Evolutionary conservation across 2,329 filamentous ascomycete genomes (phyloP).

Genomic region (Neofusicoccum cordaticola): DNA sequence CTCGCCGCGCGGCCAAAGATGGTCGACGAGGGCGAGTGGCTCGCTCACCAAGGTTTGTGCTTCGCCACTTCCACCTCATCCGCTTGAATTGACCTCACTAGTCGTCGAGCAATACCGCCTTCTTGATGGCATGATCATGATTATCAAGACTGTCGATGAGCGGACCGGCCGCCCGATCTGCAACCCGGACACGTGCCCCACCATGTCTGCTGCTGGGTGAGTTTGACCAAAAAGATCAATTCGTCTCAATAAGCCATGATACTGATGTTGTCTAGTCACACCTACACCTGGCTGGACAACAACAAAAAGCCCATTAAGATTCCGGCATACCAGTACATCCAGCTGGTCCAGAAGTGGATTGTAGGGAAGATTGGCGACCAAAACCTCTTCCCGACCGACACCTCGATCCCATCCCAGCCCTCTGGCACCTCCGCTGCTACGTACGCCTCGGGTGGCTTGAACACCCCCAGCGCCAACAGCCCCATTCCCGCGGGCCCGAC

Average conservation of each 20-base stretch:
- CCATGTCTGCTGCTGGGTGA: constrained; percentile 91
- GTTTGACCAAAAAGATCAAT: constrained; percentile 37
- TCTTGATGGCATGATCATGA: constrained; percentile 82
- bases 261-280: constrained; percentile 59
- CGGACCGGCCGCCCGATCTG: constrained; percentile 73
- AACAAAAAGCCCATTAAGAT: constrained; percentile 86
- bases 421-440: constrained; percentile 55
- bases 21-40: constrained; percentile 91
- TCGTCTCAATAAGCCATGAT: not conserved
- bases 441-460: constrained; percentile 54
- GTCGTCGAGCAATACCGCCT: constrained; percentile 91
- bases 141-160: constrained; percentile 82
- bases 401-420: constrained; percentile 58
- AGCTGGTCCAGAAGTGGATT: constrained; percentile 95
- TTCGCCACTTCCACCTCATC: constrained; percentile 24
- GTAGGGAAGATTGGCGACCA: constrained; percentile 91
- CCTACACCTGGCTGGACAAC: constrained; percentile 93
- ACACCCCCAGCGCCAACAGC: constrained; percentile 40
- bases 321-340: constrained; percentile 89
- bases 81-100: constrained; percentile 38
- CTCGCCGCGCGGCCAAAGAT: constrained; percentile 89
- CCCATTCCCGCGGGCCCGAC: constrained; percentile 47
- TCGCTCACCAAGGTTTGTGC: constrained; percentile 80
- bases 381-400: constrained; percentile 85
- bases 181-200: constrained; percentile 78